Evolutionary conservation across 2,329 filamentous ascomycete species (phyloP).

Genomic region (Nemania abortiva): DNA sequence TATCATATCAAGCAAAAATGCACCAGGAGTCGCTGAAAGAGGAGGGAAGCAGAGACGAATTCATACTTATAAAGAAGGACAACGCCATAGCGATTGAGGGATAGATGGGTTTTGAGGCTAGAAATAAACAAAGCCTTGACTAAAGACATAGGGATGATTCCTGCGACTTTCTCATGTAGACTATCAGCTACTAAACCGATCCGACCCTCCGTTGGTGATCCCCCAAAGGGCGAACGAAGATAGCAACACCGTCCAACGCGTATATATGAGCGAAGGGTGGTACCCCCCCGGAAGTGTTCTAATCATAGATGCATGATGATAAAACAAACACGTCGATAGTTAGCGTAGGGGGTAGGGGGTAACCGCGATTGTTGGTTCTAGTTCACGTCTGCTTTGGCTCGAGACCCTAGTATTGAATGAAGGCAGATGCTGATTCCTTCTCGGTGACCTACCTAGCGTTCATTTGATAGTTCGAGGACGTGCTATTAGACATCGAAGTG

Average conservation of each 20-base stretch:
- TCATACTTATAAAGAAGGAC: neutral
- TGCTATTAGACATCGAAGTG: neutral
- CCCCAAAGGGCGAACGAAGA: neutral
- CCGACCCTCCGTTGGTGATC: neutral
- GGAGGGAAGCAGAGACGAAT: neutral
- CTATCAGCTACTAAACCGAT: constrained; percentile 13
- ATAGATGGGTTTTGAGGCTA: neutral
- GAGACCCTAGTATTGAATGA: neutral
- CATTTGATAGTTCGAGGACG: neutral
- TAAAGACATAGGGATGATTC: neutral
- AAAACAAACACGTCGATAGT: constrained; percentile 4
- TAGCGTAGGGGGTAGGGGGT: neutral
- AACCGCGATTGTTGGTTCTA: neutral
- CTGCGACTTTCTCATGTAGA: constrained; percentile 18
- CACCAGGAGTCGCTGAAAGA: neutral
- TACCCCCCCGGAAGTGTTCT: neutral
- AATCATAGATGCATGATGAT: constrained; percentile 10
- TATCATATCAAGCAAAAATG: neutral
- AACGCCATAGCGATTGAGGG: neutral
- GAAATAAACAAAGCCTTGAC: neutral
- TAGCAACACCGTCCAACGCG: neutral
- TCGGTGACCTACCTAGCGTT: neutral
- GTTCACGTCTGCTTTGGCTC: neutral
- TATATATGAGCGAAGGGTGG: neutral
- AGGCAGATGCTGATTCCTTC: neutral